Evolutionary conservation across 768 basidiomycete species (phyloP).

Genomic region (Jaapia argillacea): DNA sequence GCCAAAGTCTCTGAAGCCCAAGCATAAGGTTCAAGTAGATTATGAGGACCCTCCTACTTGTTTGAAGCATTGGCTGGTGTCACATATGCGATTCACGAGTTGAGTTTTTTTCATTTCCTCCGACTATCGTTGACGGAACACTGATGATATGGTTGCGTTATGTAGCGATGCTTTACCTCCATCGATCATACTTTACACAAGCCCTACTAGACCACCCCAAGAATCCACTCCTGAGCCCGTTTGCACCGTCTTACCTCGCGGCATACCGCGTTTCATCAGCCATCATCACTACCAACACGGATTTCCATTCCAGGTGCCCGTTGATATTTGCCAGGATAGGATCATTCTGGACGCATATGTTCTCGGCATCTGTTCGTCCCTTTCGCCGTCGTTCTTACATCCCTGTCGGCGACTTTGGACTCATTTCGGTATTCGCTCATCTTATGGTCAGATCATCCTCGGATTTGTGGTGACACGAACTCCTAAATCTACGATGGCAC

Average conservation of each 20-base stretch:
- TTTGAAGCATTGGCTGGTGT: slow-evolving; percentile 21
- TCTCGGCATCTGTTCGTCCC: slow-evolving; percentile 48
- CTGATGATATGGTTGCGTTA: slow-evolving; percentile 26
- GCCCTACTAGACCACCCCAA: slow-evolving; percentile 66
- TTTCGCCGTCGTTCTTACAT: slow-evolving; percentile 7
- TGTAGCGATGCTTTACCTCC: slow-evolving; percentile 51
- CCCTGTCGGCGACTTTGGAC: too few species aligned
- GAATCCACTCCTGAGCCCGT: slow-evolving; percentile 63
- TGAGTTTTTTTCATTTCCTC: too few species aligned
- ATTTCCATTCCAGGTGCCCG: slow-evolving; percentile 53
- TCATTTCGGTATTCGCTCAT: not conserved
- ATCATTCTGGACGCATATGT: slow-evolving; percentile 36
- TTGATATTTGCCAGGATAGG: slow-evolving; percentile 56
- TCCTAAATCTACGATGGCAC: slow-evolving; percentile 72
- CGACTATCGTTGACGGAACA: too few species aligned
- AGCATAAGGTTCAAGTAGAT: not conserved
- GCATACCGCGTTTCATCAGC: slow-evolving; percentile 65
- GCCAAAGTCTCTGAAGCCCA: not conserved
- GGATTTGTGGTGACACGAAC: slow-evolving; percentile 71
- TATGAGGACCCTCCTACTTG: not conserved
- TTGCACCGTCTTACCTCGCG: slow-evolving; percentile 64
- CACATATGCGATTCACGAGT: slow-evolving; percentile 41
- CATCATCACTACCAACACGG: slow-evolving; percentile 58
- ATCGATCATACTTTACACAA: slow-evolving; percentile 64
- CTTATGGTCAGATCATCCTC: slow-evolving; percentile 44